Conservation (phyloP, 176 grass and related monocot genomes). For the Oryza meridionalis region DNA sequence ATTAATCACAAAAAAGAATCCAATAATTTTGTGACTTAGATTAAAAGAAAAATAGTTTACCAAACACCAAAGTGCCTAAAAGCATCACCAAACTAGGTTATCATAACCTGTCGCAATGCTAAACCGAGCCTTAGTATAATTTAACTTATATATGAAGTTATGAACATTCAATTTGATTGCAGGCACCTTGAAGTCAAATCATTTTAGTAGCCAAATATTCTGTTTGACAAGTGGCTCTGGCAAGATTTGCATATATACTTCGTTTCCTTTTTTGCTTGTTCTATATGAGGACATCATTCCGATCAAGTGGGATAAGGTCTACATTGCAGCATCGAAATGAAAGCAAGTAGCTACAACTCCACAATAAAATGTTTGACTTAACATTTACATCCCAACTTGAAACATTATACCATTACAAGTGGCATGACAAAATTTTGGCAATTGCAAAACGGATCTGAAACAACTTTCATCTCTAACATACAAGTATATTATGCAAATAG, state of each 20-base stretch:
- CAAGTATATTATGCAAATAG: no score
- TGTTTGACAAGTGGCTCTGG: neutral
- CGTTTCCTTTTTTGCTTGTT: conserved; percentile 29
- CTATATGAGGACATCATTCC: conserved; percentile 13
- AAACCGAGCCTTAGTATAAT: neutral
- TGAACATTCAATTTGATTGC: neutral
- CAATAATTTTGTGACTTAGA: neutral
- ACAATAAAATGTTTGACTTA: conserved; percentile 24
- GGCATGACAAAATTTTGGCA: neutral
- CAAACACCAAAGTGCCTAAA: neutral
- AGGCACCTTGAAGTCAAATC: neutral
- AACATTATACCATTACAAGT: neutral
- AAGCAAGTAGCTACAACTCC: neutral
- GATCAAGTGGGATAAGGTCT: conserved; percentile 5
- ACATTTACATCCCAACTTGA: conserved; percentile 1
- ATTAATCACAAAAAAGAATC: neutral
- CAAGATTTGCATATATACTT: conserved; percentile 46
- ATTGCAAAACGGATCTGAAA: neutral
- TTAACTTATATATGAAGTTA: neutral
- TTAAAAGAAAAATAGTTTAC: neutral
- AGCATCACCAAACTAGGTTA: neutral
- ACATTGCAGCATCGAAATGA: neutral
- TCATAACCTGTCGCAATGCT: neutral
- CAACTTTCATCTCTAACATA: no score
- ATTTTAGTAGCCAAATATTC: neutral